phyloP scores from a whole-genome alignment of 2,329 filamentous ascomycete genomes.

The Bipolaris gigantea region DNA sequence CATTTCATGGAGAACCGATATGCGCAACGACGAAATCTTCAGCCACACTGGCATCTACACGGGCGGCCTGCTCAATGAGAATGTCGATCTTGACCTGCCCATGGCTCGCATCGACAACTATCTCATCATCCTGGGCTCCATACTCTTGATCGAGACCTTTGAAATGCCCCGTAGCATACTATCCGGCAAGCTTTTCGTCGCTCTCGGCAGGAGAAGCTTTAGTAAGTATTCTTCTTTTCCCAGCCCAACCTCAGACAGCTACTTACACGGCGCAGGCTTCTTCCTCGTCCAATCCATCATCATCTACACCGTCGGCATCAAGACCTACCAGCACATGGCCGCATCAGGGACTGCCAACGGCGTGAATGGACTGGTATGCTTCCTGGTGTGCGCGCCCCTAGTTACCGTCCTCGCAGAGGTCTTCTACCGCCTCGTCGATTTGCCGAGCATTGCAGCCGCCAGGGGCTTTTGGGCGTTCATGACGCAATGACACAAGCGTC shows the following conservation, averaged over 20 bases:
- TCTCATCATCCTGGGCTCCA: constrained; percentile 48
- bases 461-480: constrained; percentile 30
- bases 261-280: constrained; percentile 38
- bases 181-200: constrained; percentile 40
- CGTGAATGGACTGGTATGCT: constrained; percentile 25
- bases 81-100: constrained; percentile 40
- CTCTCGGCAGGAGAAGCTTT: constrained; percentile 48
- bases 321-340: constrained; percentile 48
- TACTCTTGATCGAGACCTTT: constrained; percentile 48
- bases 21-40: constrained; percentile 43
- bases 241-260: neutral
- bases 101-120: constrained; percentile 50
- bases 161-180: constrained; percentile 43
- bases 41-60: constrained; percentile 50
- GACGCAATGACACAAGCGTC: constrained; percentile 17
- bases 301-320: constrained; percentile 49
- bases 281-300: constrained; percentile 49
- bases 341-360: constrained; percentile 12
- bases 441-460: constrained; percentile 36
- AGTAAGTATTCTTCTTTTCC: constrained; percentile 40
- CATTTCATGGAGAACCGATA: constrained; percentile 44
- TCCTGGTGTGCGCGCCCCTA: constrained; percentile 28
- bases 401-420: constrained; percentile 28
- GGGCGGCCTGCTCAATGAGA: constrained; percentile 42
- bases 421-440: constrained; percentile 37